Evolutionary conservation across 169 alveolate species (phyloP).

Genomic region (Plasmodium vivax): DNA sequence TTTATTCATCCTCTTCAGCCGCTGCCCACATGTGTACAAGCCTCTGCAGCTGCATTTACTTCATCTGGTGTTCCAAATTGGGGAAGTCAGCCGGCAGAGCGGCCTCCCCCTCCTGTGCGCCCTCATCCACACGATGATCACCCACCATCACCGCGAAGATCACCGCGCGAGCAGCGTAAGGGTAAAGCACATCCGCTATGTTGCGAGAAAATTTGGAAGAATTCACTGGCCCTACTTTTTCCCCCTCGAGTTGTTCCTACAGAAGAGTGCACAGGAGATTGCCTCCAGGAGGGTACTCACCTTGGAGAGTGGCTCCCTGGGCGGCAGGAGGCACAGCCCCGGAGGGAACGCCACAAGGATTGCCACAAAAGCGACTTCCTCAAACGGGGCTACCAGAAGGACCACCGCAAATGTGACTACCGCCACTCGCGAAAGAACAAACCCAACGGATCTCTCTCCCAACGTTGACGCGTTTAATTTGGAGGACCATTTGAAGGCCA

Average conservation of each 20-base stretch:
- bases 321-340: background rate
- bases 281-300: background rate
- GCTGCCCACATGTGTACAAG: conserved; percentile 23
- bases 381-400: background rate
- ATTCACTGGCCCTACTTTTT: conserved; percentile 17
- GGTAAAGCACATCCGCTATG: background rate
- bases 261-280: background rate
- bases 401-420: background rate
- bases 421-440: background rate
- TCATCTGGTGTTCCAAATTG: background rate
- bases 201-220: conserved; percentile 1
- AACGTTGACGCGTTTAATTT: background rate
- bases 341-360: background rate
- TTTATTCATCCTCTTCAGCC: background rate
- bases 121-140: conserved; percentile 3
- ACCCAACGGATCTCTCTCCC: background rate
- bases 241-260: conserved; percentile 8
- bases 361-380: no score
- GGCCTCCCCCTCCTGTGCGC: conserved; percentile 12
- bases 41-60: background rate
- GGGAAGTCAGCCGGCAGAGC: background rate
- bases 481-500: background rate
- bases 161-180: background rate
- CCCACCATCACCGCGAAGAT: background rate
- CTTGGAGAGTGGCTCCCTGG: background rate